These are phyloP conservation scores for Nevesoporus exiguus DNA, from an alignment of 768 basidiomycete genomes.

Conservation along the genomic window DNA sequence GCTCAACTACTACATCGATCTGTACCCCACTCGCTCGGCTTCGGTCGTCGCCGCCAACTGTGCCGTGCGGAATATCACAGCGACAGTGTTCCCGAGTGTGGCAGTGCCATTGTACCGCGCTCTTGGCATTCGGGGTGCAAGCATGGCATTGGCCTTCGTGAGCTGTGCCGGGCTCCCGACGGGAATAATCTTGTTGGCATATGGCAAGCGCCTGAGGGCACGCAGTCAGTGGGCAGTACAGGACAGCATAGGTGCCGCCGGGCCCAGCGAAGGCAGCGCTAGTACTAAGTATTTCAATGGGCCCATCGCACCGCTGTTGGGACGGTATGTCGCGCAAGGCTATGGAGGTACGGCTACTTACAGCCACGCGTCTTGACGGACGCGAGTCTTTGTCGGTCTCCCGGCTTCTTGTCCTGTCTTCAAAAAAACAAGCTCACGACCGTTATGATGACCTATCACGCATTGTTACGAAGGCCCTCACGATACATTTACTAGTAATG, in stretches of 20 bases:
- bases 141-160: slow-evolving; percentile 17
- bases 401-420: neutral
- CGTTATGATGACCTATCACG: neutral
- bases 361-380: neutral
- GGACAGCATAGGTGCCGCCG: slow-evolving; percentile 1
- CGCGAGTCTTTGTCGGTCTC: neutral
- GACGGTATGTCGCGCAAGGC: neutral
- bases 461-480: neutral
- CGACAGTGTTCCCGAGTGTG: slow-evolving; percentile 24
- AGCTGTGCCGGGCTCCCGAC: slow-evolving; percentile 25
- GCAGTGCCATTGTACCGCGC: slow-evolving; percentile 22
- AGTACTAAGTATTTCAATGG: neutral
- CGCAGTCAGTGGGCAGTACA: slow-evolving; percentile 27
- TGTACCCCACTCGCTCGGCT: slow-evolving; percentile 29
- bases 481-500: neutral
- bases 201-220: slow-evolving; percentile 21
- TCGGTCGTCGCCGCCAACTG: slow-evolving; percentile 30
- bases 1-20: slow-evolving; percentile 30
- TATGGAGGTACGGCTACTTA: slow-evolving; percentile 18
- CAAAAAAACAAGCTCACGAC: neutral
- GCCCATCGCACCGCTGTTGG: slow-evolving; percentile 15
- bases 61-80: slow-evolving; percentile 20
- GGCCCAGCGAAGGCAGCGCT: neutral
- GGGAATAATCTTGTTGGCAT: slow-evolving; percentile 17
- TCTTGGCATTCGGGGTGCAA: slow-evolving; percentile 20